Evolutionary conservation across 2,329 filamentous ascomycete species (phyloP).

Genomic region (Colletotrichum sp.): DNA sequence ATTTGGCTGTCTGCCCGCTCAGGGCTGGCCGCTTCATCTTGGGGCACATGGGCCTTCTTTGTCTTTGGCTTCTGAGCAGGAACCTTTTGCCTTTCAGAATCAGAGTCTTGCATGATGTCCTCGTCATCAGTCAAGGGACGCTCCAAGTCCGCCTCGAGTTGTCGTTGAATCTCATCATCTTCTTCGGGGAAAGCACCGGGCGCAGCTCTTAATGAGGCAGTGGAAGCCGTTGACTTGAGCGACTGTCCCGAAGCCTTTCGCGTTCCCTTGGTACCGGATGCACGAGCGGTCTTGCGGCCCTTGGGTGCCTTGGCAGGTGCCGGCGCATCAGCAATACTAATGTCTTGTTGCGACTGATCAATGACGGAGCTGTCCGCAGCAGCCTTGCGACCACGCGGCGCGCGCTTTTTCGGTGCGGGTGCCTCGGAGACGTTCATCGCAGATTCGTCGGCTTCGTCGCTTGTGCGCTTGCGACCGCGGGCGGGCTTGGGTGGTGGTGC

Average conservation of each 20-base stretch:
- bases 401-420: conserved; percentile 64
- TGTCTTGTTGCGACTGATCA: conserved; percentile 41
- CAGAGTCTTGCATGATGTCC: conserved; percentile 50
- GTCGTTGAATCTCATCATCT: conserved; percentile 70
- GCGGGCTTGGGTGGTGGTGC: conserved; percentile 44
- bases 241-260: conserved; percentile 32
- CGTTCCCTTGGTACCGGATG: conserved; percentile 43
- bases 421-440: conserved; percentile 46
- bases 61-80: conserved; percentile 34
- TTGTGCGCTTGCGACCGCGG: conserved; percentile 67
- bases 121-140: conserved; percentile 60
- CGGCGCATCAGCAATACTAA: conserved; percentile 42
- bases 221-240: conserved; percentile 51
- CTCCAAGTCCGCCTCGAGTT: conserved; percentile 69
- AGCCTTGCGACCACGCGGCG: conserved; percentile 55
- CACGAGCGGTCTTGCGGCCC: conserved; percentile 48
- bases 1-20: conserved; percentile 49
- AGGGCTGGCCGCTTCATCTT: conserved; percentile 27
- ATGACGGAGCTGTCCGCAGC: conserved; percentile 42
- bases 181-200: conserved; percentile 50
- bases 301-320: conserved; percentile 34
- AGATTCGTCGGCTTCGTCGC: conserved; percentile 61
- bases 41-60: conserved; percentile 30
- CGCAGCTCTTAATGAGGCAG: conserved; percentile 39
- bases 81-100: conserved; percentile 45